Evolutionary conservation across 768 basidiomycete species (phyloP), one percentile per base, ranked within the genome.

Genomic region (Calocera viscosa): DNA sequence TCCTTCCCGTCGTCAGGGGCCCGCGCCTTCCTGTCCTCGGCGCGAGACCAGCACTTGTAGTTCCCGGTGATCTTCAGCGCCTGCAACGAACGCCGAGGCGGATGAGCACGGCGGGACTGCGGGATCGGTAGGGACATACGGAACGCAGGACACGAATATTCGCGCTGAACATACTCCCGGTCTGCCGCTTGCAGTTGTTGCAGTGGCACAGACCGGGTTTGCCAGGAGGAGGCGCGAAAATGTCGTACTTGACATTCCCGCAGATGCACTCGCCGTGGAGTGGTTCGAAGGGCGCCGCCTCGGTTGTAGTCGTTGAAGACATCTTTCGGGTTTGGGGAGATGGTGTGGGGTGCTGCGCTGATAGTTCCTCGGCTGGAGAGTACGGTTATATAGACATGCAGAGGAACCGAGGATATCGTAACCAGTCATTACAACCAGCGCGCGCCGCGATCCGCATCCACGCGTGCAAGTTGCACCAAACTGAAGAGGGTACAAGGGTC

Each of bases 111-210:
- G 24, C 24, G 43, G 43, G 43, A 7, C 7, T 24, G 43, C 7
- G 8, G 19, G 43, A 24, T 7, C 3, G 7, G 19, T 17, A 47
- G 43, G 30, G 26, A 60, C 26, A n/a, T 26, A 60, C 53, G 5
- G 7, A 5, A 10, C 53, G 53, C 53, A 22, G 19, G 14, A 60
- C 53, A 19, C 14, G 11, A 11, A 60, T 2, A 19, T 60, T 60
- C 11, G 30, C 5, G 30, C 14, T 60, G 30, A 60, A 60, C 53
- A 60, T 60, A 26, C 53, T 60, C 53, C 53, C 53, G 8, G 53
- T 60, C 53, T 60, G 53, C 11, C 53, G 53, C 53, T 60, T 60
- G 53, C 53, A 60, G 53, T 32, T 32, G 30, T 60, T 2, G 30
- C 53, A 60, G 26, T 60, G 53, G 30, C 53, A 60, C 53, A 60